These are phyloP conservation scores for Lipomyces kockii DNA, from an alignment of 805 yeast species.

Conservation along the genomic window DNA sequence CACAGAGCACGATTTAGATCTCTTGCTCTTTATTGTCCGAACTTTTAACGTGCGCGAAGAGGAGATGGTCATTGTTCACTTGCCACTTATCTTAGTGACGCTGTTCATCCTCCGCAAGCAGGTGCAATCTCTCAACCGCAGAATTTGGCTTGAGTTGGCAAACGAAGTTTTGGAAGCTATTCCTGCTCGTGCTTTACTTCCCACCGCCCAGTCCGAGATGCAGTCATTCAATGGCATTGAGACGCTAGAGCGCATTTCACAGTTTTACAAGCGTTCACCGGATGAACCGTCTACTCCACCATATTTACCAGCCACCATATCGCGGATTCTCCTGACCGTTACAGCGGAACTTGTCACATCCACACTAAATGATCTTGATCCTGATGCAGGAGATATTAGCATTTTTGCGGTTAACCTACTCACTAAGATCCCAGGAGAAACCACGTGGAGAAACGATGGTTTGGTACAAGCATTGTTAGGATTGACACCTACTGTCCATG, in stretches of 20 bases:
- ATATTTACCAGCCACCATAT: constrained; percentile 51
- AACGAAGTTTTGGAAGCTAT: constrained; percentile 55
- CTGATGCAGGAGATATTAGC: constrained; percentile 31
- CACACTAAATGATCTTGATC: constrained; percentile 16
- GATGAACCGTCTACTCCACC: constrained; percentile 47
- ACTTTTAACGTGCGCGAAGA: constrained; percentile 82
- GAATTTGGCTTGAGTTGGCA: constrained; percentile 51
- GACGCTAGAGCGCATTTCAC: constrained; percentile 43
- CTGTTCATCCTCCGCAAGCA: constrained; percentile 24
- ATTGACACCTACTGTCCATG: constrained; percentile 19
- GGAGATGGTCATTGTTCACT: constrained; percentile 76
- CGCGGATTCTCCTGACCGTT: constrained; percentile 48
- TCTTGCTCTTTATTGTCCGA: constrained; percentile 63
- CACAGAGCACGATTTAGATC: constrained; percentile 46
- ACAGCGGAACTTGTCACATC: constrained; percentile 30
- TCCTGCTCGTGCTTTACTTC: constrained; percentile 67
- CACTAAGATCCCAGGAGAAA: constrained; percentile 54
- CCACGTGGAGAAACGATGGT: constrained; percentile 46
- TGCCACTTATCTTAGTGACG: constrained; percentile 67
- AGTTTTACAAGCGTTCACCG: constrained; percentile 45
- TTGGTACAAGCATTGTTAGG: constrained; percentile 44
- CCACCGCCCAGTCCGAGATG: constrained; percentile 52
- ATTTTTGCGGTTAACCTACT: constrained; percentile 42
- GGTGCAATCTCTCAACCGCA: constrained; percentile 5
- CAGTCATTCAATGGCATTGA: constrained; percentile 37